Evolutionary conservation across 352 stramenopile genomes (phyloP), one percentile per base, ranked within the genome.

Genomic region (Blastocystis sp.): DNA sequence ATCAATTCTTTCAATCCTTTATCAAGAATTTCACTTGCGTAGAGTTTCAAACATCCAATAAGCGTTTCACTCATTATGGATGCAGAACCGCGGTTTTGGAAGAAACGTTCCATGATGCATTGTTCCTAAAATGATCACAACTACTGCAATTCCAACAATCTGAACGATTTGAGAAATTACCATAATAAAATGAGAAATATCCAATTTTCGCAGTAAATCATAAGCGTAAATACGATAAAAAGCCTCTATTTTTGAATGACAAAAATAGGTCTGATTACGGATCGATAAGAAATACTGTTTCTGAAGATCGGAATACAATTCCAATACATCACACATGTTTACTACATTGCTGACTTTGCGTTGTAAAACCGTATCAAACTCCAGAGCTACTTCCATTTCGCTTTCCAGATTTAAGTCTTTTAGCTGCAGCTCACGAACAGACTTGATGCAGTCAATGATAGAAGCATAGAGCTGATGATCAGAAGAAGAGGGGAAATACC

Each of bases 191-290:
- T 15, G 23, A 2, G 41, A 18, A 11, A 80, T 26, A 15, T 41
- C 29, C 15, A 26, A 64, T 20, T 80, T 41, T 13, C 53, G 45
- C 43, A 80, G 55, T 26, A 54, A 45, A 15, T 37, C n/a, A 43
- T 80, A 80, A 0, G 70, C 45, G 55, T 63, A 80, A 15, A 29
- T 54, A 7, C 45, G 39, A 53, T 80, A 80, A 41, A 80, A 80
- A 20, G 29, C 15, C 26, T 80, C 70, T 79, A 79, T 56, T 34
- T 15, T 54, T 13, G 11, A 9, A 79, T 11, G 23, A 8, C 13
- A 18, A 6, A 18, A 26, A 15, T 26, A 76, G 1, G 23, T 45
- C 26, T 1, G 55, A 34, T 34, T 34, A 79, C 68, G 68, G 45
- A 80, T 6, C 2, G 45, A 64, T 8, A 23, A 23, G 47, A 80